Conservation (phyloP, 192 early-diverging fungal species). For the Allomyces javanicus region DNA sequence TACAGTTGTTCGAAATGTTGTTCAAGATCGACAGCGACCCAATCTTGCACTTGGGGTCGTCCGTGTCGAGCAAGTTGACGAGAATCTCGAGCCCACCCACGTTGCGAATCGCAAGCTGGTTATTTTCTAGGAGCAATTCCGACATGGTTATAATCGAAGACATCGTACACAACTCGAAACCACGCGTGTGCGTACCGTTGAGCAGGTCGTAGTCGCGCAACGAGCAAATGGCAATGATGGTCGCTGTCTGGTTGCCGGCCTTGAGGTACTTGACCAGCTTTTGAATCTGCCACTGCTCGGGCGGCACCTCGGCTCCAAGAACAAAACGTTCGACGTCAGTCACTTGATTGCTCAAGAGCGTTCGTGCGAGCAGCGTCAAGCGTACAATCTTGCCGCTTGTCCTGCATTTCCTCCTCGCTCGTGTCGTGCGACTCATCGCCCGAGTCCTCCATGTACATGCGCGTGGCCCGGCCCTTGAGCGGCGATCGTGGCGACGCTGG, state of each 20-base stretch:
- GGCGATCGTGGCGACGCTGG: too few relatives aligned
- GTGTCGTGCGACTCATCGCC: slow-evolving; percentile 8
- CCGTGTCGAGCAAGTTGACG: slow-evolving; percentile 40
- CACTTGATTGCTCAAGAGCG: not conserved
- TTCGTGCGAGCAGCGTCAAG: not conserved
- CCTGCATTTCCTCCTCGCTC: slow-evolving; percentile 30
- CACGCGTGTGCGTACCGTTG: slow-evolving; percentile 14
- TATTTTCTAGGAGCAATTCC: slow-evolving; percentile 16
- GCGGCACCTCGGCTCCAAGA: slow-evolving; percentile 27
- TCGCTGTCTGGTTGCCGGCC: slow-evolving; percentile 42
- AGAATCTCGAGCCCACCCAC: slow-evolving; percentile 40
- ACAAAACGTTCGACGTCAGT: not conserved
- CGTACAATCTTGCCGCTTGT: slow-evolving; percentile 37
- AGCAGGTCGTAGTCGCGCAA: slow-evolving; percentile 39
- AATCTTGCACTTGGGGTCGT: slow-evolving; percentile 41
- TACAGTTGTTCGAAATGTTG: slow-evolving; percentile 36
- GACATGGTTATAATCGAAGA: not conserved
- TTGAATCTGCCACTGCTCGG: slow-evolving; percentile 42
- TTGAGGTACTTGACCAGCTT: slow-evolving; percentile 42
- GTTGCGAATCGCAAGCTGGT: slow-evolving; percentile 41
- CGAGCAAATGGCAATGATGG: slow-evolving; percentile 44
- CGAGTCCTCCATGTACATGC: slow-evolving; percentile 1
- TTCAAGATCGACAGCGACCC: slow-evolving; percentile 38
- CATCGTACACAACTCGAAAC: not conserved
- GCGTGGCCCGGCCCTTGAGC: slow-evolving; percentile 1